phyloP scores from a whole-genome alignment of 129 eudicot species.

The Chrysanthemum seticuspe region DNA sequence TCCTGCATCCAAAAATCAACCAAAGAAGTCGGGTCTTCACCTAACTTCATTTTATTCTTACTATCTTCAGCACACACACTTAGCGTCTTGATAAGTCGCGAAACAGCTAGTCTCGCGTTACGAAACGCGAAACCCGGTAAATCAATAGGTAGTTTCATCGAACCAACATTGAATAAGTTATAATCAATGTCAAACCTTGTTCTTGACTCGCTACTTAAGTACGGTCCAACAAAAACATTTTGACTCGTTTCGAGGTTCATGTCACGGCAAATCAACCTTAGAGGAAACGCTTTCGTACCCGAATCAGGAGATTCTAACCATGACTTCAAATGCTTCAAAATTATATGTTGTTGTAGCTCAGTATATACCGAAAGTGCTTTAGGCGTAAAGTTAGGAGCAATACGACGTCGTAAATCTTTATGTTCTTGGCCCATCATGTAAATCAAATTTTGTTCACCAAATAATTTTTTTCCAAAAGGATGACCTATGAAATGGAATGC shows the following conservation, averaged over 20 bases:
- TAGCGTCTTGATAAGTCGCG: conserved; percentile 51
- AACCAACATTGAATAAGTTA: conserved; percentile 69
- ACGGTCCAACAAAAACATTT: conserved; percentile 80
- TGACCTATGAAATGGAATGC: conserved; percentile 87
- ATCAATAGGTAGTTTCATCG: conserved; percentile 73
- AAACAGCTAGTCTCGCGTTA: conserved; percentile 65
- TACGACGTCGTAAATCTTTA: conserved; percentile 83
- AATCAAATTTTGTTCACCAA: conserved; percentile 80
- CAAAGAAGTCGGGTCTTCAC: conserved; percentile 55
- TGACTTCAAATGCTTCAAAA: conserved; percentile 46
- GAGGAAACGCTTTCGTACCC: conserved; percentile 32
- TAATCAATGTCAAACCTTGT: conserved; percentile 58
- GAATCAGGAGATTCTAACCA: conserved; percentile 36
- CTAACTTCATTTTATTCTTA: conserved; percentile 44
- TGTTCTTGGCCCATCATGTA: conserved; percentile 84
- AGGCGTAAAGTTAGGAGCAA: conserved; percentile 85
- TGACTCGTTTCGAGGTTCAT: conserved; percentile 90
- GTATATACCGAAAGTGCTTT: conserved; percentile 65
- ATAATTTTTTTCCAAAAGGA: conserved; percentile 83
- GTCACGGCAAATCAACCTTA: conserved; percentile 63
- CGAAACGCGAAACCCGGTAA: conserved; percentile 74
- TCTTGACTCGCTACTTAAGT: conserved; percentile 36
- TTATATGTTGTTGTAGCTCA: conserved; percentile 50
- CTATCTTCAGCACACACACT: conserved; percentile 61
- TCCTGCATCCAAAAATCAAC: conserved; percentile 94